A percentile compares a stretch with the other conserved stretches of the same genome.
Conservation (phyloP, 2,329 filamentous ascomycete species). For the Cadophora sp. region DNA sequence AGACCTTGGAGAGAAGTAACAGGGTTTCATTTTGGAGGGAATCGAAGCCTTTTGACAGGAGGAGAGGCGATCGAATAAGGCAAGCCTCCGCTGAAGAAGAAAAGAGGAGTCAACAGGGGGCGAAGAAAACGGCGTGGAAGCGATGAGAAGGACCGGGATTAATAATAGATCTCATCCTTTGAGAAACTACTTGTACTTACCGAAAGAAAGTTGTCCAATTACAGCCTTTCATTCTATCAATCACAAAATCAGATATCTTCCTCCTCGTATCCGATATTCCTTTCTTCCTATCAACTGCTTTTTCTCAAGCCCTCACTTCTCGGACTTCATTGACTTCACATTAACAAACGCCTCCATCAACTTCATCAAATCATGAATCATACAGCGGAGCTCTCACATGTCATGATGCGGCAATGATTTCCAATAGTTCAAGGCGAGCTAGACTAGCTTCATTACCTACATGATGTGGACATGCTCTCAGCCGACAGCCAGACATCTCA, state of each 20-base stretch:
- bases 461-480: not conserved
- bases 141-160: constrained; percentile 1
- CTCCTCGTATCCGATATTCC: not conserved
- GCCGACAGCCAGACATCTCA: not conserved
- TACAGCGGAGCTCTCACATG: not conserved
- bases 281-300: not conserved
- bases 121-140: not conserved
- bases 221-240: not conserved
- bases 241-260: not conserved
- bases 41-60: constrained; percentile 6
- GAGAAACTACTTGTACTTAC: not conserved
- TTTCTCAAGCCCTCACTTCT: not conserved
- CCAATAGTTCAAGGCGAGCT: not conserved
- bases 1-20: not conserved
- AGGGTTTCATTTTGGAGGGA: not conserved
- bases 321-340: not conserved
- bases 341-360: not conserved
- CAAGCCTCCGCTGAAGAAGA: constrained; percentile 2
- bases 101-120: constrained; percentile 4
- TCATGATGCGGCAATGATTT: not conserved
- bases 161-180: not conserved
- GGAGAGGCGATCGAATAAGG: not conserved
- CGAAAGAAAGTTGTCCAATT: not conserved
- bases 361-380: not conserved
- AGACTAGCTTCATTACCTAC: not conserved